A percentile compares a stretch with the other conserved stretches of the same genome.
phyloP scores from a whole-genome alignment of 148 eudicot species.

The Polygonum aviculare region DNA sequence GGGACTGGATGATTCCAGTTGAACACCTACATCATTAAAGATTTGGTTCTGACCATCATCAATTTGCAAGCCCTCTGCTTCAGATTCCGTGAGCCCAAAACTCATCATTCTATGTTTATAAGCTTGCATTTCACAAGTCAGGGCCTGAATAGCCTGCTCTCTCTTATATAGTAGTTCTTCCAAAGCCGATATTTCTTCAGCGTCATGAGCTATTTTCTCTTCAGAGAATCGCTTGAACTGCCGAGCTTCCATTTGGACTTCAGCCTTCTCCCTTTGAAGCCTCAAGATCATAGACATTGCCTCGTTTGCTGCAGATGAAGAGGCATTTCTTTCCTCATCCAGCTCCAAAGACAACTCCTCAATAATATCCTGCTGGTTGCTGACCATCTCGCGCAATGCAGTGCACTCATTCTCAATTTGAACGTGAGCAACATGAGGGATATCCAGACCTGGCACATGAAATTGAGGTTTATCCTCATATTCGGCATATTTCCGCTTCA shows the following conservation, averaged over 20 bases:
- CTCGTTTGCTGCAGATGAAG: slow-evolving; percentile 90
- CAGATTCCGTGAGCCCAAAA: slow-evolving; percentile 65
- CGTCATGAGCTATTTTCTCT: slow-evolving; percentile 82
- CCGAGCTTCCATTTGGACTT: slow-evolving; percentile 69
- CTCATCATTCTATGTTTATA: slow-evolving; percentile 85
- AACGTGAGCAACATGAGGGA: slow-evolving; percentile 57
- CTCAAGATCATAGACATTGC: slow-evolving; percentile 98
- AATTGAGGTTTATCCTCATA: slow-evolving; percentile 33
- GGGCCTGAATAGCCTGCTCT: slow-evolving; percentile 63
- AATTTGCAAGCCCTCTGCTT: slow-evolving; percentile 54
- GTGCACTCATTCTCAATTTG: slow-evolving; percentile 70
- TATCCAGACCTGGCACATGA: slow-evolving; percentile 47
- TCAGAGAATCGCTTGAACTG: slow-evolving; percentile 83
- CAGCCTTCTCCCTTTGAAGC: slow-evolving; percentile 91
- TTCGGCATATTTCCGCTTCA: slow-evolving; percentile 74
- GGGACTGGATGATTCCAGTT: slow-evolving; percentile 30
- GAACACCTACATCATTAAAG: slow-evolving; percentile 28
- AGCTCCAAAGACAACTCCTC: slow-evolving; percentile 59
- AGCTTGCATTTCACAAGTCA: slow-evolving; percentile 70
- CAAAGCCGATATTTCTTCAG: slow-evolving; percentile 45
- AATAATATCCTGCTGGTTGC: slow-evolving; percentile 61
- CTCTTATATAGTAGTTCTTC: slow-evolving; percentile 78
- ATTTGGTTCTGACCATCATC: slow-evolving; percentile 35
- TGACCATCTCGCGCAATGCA: slow-evolving; percentile 63
- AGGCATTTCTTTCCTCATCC: slow-evolving; percentile 93